Evolutionary conservation across 257 asterid genomes (phyloP), one percentile per base, ranked within the genome.

Genomic region (Verbena officinalis): DNA sequence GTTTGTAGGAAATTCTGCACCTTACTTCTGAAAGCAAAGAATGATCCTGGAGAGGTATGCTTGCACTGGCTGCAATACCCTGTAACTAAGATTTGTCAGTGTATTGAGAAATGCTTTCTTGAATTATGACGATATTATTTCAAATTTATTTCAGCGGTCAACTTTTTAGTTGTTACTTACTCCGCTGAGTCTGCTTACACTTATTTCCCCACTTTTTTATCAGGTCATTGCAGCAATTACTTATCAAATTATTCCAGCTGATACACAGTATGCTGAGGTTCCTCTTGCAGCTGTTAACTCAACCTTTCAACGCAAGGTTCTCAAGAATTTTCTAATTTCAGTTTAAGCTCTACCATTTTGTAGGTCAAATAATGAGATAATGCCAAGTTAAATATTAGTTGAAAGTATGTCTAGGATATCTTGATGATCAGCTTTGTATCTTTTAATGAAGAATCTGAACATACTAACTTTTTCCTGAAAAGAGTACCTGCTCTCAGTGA

Each of bases 271-370:
- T 85, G 91, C 98, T 58, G 98, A 93, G 82, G 73, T 93, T 82
- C 98, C 98, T 70, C 87, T 93, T 67, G 97, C 95, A 51, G 95
- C 96, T 69, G 97, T 89, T 66, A 78, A 62, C 68, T 80, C 89
- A 42, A 60, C 49, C 70, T 74, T 71, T 70, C 98, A 93, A 76
- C 75, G 27, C 70, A 87, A 93, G 98, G 98, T 93, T 71, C 49
- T 49, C 17, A 4, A 15, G 57, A n/a, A 44, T 42, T 50, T 56
- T 30, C 34, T 39, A 3, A 68, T 76, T 49, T 14, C 39, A 17
- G 19, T 55, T 57, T 63, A 51, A 53, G 67, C 33, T 64, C 24
- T 17, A 16, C 48, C 36, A 15, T 44, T 63, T 40, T 24, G 34
- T 56, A n/a, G 68, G 53, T 11, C 45, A 56, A n/a, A 17, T 30